Conservation (phyloP, 345 rosid genomes). For the Rubroshorea leprosula region DNA sequence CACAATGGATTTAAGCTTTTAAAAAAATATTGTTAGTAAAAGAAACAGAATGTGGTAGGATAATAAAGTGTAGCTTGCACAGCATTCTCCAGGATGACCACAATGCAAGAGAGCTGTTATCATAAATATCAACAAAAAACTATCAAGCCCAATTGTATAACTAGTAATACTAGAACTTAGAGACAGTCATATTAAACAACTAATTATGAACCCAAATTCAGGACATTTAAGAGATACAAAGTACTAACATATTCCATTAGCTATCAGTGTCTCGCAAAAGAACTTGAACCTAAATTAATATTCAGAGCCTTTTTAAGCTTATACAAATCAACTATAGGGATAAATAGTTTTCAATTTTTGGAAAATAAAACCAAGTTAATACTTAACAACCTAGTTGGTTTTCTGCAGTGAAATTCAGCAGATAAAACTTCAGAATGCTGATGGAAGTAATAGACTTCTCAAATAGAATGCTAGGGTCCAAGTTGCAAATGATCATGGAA, state of each 20-base stretch:
- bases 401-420: no score
- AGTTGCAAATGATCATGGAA: not conserved
- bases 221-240: not conserved
- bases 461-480: not conserved
- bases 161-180: not conserved
- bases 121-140: not conserved
- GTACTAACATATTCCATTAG: not conserved
- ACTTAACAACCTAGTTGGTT: no score
- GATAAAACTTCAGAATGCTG: not conserved
- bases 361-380: no score
- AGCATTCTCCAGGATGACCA: not conserved
- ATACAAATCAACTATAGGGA: not conserved
- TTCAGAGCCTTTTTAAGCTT: not conserved
- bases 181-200: not conserved
- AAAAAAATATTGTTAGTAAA: not conserved
- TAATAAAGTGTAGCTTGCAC: not conserved
- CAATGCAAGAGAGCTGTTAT: not conserved
- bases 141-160: not conserved
- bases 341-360: not conserved
- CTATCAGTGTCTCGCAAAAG: not conserved
- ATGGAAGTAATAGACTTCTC: not conserved
- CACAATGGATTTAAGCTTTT: constrained; percentile 6
- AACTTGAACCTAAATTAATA: no score
- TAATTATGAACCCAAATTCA: not conserved
- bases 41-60: not conserved